Conservation (phyloP, 176 grass and related monocot species). For the Secale cereale region DNA sequence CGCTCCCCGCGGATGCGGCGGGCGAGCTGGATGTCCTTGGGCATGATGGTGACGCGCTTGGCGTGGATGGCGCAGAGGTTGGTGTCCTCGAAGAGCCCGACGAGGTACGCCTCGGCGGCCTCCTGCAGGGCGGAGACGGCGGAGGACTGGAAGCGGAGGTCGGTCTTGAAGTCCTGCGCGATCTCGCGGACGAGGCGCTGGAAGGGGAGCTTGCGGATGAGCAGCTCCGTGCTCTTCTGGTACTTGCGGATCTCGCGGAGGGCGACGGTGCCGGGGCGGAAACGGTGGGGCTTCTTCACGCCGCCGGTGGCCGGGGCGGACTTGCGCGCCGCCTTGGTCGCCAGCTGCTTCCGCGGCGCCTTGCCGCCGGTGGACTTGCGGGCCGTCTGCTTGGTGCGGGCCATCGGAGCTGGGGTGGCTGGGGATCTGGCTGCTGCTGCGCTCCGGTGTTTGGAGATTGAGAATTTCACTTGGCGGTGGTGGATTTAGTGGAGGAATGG, state of each 20-base stretch:
- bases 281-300: slow-evolving; percentile 67
- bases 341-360: slow-evolving; percentile 58
- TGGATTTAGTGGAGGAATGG: neutral
- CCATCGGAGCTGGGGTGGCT: slow-evolving; percentile 22
- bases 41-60: slow-evolving; percentile 71
- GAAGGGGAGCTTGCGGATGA: slow-evolving; percentile 69
- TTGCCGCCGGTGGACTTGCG: slow-evolving; percentile 67
- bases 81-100: slow-evolving; percentile 65
- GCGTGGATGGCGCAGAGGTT: slow-evolving; percentile 73
- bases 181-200: slow-evolving; percentile 58
- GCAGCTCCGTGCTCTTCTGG: slow-evolving; percentile 74
- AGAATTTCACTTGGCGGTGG: no score
- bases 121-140: slow-evolving; percentile 57
- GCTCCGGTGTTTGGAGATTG: no score
- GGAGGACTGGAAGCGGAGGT: slow-evolving; percentile 62
- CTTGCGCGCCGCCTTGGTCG: slow-evolving; percentile 58
- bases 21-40: slow-evolving; percentile 61
- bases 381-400: slow-evolving; percentile 60
- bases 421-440: no score
- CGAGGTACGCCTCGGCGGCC: slow-evolving; percentile 63
- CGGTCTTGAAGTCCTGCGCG: slow-evolving; percentile 63
- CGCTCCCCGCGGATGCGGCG: slow-evolving; percentile 42
- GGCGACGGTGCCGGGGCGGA: slow-evolving; percentile 57
- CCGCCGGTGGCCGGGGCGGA: slow-evolving; percentile 53
- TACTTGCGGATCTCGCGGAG: slow-evolving; percentile 69